A percentile compares a stretch with the other conserved stretches of the same genome.
Conservation (phyloP, 2,329 filamentous ascomycete genomes). For the Phialophora chinensis region DNA sequence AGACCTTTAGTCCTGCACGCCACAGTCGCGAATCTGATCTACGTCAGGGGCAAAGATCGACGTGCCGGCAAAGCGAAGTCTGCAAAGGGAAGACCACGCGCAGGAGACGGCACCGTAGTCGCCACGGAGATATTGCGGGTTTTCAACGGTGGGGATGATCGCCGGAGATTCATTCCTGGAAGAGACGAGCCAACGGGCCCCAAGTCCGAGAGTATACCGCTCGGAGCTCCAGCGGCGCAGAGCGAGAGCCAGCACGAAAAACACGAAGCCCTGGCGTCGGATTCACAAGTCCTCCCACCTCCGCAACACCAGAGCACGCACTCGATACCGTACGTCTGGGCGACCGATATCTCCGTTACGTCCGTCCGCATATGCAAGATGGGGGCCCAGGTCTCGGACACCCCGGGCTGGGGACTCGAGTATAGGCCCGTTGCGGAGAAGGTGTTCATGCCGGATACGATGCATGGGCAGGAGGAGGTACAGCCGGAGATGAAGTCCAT, state of each 20-base stretch:
- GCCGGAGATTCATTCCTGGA: not conserved
- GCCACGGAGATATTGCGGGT: conserved; percentile 45
- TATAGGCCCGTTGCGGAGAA: conserved; percentile 58
- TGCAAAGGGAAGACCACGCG: not conserved
- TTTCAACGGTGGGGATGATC: conserved; percentile 41
- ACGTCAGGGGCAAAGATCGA: conserved; percentile 51
- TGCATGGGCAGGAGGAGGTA: not conserved
- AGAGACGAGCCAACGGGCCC: not conserved
- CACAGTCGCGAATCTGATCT: conserved; percentile 85
- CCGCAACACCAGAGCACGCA: conserved; percentile 33
- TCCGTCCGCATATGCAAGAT: conserved; percentile 81
- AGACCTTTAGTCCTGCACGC: conserved; percentile 78
- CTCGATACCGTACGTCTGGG: conserved; percentile 68
- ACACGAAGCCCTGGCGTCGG: not conserved
- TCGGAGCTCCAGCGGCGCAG: not conserved
- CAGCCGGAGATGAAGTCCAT: not conserved
- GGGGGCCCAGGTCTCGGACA: conserved; percentile 74
- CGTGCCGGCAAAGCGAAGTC: conserved; percentile 29
- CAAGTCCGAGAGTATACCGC: not conserved
- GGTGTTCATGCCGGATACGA: conserved; percentile 26
- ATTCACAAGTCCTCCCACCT: not conserved
- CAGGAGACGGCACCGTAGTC: conserved; percentile 52
- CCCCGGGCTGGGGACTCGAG: conserved; percentile 57
- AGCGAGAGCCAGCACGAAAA: not conserved
- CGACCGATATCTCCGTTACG: conserved; percentile 69